Conservation (phyloP, 164 flowering plant species). For the Cinnamomum chago region DNA sequence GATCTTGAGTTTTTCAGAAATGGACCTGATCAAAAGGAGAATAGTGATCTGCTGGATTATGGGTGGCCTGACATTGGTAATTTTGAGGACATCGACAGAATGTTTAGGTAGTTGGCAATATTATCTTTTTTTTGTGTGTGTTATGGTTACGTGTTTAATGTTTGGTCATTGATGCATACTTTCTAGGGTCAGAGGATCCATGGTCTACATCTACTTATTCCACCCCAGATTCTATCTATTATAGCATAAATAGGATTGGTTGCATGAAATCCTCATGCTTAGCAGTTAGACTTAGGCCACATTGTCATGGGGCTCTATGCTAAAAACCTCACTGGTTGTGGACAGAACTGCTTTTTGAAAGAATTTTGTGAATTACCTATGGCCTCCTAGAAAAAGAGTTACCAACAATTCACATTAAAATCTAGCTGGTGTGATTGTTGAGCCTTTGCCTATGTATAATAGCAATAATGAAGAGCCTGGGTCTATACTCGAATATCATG, state of each 20-base stretch:
- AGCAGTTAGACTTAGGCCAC: too few species aligned
- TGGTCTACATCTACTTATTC: too few species aligned
- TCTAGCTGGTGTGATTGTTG: neutral
- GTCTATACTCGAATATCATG: neutral
- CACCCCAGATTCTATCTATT: too few species aligned
- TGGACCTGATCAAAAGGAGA: constrained; percentile 41
- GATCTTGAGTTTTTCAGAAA: constrained; percentile 45
- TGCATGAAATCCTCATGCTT: too few species aligned
- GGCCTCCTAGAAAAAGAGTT: neutral
- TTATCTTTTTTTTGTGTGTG: too few species aligned
- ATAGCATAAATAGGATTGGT: too few species aligned
- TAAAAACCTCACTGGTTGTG: neutral
- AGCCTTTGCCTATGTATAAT: neutral
- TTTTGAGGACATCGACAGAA: constrained; percentile 78
- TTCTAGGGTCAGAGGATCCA: too few species aligned
- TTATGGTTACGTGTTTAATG: neutral
- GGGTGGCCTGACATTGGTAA: constrained; percentile 79
- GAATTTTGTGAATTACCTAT: neutral
- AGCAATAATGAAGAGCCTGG: neutral
- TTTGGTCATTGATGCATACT: too few species aligned
- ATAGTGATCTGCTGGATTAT: constrained; percentile 43
- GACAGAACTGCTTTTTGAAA: neutral
- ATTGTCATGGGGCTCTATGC: neutral
- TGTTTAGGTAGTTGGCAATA: constrained; percentile 53
- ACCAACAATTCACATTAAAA: neutral